These are phyloP conservation scores for Phytophthora pinifolia DNA, from an alignment of 352 stramenopile species.

Conservation along the genomic window DNA sequence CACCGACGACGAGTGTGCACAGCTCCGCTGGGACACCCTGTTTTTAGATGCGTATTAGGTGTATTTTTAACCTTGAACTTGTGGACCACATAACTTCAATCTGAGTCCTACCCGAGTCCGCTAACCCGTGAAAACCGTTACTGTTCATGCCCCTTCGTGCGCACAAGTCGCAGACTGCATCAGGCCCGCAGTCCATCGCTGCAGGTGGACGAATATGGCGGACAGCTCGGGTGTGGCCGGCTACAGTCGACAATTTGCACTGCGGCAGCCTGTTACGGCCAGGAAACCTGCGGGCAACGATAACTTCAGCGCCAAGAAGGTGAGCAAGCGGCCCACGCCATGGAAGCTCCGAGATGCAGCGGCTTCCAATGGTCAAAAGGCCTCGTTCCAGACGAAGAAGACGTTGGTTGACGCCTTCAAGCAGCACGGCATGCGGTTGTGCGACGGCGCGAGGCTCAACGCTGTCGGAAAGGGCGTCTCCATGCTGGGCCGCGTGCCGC, in stretches of 20 bases:
- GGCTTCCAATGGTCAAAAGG: slow-evolving; percentile 1
- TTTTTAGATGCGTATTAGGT: slow-evolving; percentile 13
- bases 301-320: slow-evolving; percentile 22
- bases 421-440: slow-evolving; percentile 66
- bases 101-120: background rate
- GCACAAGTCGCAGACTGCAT: slow-evolving; percentile 16
- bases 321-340: slow-evolving; percentile 2
- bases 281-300: slow-evolving; percentile 4
- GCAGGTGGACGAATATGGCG: slow-evolving; percentile 1
- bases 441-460: slow-evolving; percentile 77
- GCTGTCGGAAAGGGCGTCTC: slow-evolving; percentile 59
- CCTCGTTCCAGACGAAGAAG: slow-evolving; percentile 26
- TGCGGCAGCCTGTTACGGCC: slow-evolving; percentile 16
- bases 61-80: slow-evolving; percentile 25
- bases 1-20: background rate
- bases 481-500: slow-evolving; percentile 48
- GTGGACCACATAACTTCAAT: slow-evolving; percentile 18
- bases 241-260: slow-evolving; percentile 30
- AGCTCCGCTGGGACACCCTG: slow-evolving; percentile 2
- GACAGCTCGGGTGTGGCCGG: slow-evolving; percentile 1
- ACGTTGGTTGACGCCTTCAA: slow-evolving; percentile 67
- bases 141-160: slow-evolving; percentile 19
- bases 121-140: slow-evolving; percentile 2
- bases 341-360: slow-evolving; percentile 18
- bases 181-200: background rate